phyloP scores from a whole-genome alignment of 306 rosid genomes.

The Malus sieversii region DNA sequence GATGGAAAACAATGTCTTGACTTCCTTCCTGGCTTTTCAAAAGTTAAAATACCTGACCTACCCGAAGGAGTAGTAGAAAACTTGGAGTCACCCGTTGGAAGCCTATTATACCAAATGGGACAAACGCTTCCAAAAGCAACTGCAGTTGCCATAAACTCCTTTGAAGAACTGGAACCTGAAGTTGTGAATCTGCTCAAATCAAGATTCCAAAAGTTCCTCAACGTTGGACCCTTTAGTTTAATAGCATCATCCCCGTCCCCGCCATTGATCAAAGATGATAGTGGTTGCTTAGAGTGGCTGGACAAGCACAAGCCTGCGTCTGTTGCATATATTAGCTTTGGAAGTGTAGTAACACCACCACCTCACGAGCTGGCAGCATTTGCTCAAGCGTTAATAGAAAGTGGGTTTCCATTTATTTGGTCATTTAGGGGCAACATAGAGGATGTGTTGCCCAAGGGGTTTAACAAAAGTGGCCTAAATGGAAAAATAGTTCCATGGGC shows the following conservation, averaged over 20 bases:
- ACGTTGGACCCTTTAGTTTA: constrained; percentile 59
- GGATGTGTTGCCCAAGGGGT: constrained; percentile 31
- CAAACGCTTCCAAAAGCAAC: constrained; percentile 40
- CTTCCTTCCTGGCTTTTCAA: constrained; percentile 48
- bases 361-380: constrained; percentile 40
- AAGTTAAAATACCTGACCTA: constrained; percentile 30
- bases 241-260: constrained; percentile 18
- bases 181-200: constrained; percentile 19
- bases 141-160: constrained; percentile 59
- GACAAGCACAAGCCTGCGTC: constrained; percentile 28
- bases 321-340: constrained; percentile 55
- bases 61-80: constrained; percentile 35
- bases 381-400: constrained; percentile 46
- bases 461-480: constrained; percentile 6
- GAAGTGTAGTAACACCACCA: constrained; percentile 46
- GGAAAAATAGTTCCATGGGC: constrained; percentile 67
- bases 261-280: constrained; percentile 11
- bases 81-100: constrained; percentile 29
- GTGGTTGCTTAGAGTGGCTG: constrained; percentile 50
- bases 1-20: constrained; percentile 13
- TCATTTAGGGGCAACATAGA: constrained; percentile 39
- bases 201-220: constrained; percentile 23
- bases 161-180: constrained; percentile 23
- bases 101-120: constrained; percentile 53
- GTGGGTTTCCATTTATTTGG: constrained; percentile 46